Evolutionary conservation across 805 yeast species (phyloP), one percentile per base, ranked within the genome.

Genomic region (Limtongozyma cylindracea): DNA sequence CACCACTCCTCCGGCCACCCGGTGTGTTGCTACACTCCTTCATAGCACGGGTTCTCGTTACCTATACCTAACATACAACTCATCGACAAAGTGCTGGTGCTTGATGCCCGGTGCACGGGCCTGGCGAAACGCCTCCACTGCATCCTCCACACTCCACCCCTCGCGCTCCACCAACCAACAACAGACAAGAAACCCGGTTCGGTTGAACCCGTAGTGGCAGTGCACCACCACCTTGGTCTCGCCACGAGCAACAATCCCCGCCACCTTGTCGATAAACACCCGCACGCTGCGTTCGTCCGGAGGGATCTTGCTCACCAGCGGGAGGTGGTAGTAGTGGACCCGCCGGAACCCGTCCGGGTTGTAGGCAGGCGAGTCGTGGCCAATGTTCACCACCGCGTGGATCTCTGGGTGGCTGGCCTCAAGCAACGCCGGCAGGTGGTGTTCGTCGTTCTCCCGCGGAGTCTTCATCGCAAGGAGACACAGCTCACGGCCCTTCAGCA

Each of bases 161-260:
- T 61, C 38, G 23, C 44, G 46, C 33, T 69, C 77, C 12, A 73
- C 53, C 33, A 72, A 44, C 35, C 65, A 73, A 33, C 73, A 61
- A 35, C 76, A 66, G 11, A 72, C 61, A 22, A 73, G 49, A 32
- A 62, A 72, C 3, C 88, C 84, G 0, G 84, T 72, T 25, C 84
- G 47, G 38, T 72, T 72, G 42, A 71, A 74, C 5, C 84, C 88
- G 35, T 72, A 72, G 38, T 72, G 88, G 36, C 88, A 72, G 39
- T 73, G 88, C 6, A 73, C 71, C 0, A 59, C 77, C 5, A 69
- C 44, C 13, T 51, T 41, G 4, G 60, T 60, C 10, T 31, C 24
- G 11, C 33, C 19, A 6, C 29, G 27, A 3, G 29, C 12, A 13
- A 58, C 33, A 11, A 62, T 51, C 20, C 49, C 47, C 29, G 62